phyloP scores from a whole-genome alignment of 106 monocot species.

The Amphibolis antarctica region DNA sequence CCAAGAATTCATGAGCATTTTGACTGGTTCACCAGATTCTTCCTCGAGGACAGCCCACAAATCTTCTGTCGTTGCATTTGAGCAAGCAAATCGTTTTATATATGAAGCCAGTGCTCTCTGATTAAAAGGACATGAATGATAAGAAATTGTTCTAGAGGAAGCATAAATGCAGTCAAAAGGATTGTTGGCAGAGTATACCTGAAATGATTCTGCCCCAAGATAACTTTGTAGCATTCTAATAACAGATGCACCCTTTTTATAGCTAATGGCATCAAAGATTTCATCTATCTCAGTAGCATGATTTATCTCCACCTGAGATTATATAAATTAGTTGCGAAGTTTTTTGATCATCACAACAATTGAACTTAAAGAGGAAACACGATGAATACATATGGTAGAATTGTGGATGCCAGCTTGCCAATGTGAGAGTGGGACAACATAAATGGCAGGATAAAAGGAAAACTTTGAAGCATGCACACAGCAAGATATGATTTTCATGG shows the following conservation, averaged over 20 bases:
- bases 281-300: conserved; percentile 87
- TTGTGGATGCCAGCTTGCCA: too few species aligned
- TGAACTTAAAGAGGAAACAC: too few species aligned
- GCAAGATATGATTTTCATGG: too few species aligned
- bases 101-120: conserved; percentile 86
- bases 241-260: conserved; percentile 76
- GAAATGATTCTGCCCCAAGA: conserved; percentile 78
- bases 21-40: conserved; percentile 79
- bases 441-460: too few species aligned
- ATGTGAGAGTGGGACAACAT: too few species aligned
- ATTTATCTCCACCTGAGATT: conserved; percentile 77
- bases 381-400: too few species aligned
- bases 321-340: not conserved
- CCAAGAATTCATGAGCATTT: conserved; percentile 75
- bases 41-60: conserved; percentile 90
- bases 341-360: not conserved
- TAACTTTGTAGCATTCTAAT: conserved; percentile 87
- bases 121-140: conserved; percentile 4
- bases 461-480: too few species aligned
- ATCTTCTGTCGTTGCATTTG: conserved; percentile 94
- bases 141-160: not conserved
- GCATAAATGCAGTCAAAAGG: not conserved
- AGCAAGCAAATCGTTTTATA: conserved; percentile 77
- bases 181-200: conserved; percentile 27
- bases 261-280: conserved; percentile 97